These are phyloP conservation scores for Globisporangium iwayamae DNA, from an alignment of 352 stramenopile species.

Conservation along the genomic window DNA sequence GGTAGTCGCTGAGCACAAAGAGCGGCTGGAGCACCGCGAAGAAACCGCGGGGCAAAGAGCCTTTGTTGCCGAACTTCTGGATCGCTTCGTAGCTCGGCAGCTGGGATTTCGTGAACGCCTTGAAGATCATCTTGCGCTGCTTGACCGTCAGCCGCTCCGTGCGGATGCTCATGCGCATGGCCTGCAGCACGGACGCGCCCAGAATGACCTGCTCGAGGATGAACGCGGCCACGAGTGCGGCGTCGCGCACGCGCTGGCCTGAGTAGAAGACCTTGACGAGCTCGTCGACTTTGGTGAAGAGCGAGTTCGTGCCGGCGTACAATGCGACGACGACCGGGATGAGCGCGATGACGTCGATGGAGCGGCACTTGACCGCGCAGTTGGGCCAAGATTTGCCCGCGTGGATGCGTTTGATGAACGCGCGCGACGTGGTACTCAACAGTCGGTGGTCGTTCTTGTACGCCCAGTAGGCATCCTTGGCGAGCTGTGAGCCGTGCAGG, in stretches of 20 bases:
- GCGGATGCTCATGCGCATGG: slow-evolving; percentile 82
- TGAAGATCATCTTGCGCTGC: slow-evolving; percentile 83
- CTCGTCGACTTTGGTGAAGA: slow-evolving; percentile 81
- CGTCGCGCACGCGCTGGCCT: slow-evolving; percentile 63
- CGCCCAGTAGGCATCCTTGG: slow-evolving; percentile 79
- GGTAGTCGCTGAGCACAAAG: slow-evolving; percentile 77
- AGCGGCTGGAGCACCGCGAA: slow-evolving; percentile 72
- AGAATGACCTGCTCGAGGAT: slow-evolving; percentile 80
- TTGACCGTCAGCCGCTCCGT: slow-evolving; percentile 75
- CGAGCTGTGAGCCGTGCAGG: slow-evolving; percentile 65
- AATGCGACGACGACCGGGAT: slow-evolving; percentile 73
- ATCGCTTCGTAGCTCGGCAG: slow-evolving; percentile 78
- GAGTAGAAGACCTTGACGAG: slow-evolving; percentile 80
- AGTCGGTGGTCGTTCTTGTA: slow-evolving; percentile 80
- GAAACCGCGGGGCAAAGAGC: slow-evolving; percentile 62
- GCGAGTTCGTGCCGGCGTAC: slow-evolving; percentile 72
- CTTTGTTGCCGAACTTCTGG: slow-evolving; percentile 81
- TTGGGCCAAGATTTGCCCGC: slow-evolving; percentile 64
- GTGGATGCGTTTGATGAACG: slow-evolving; percentile 77
- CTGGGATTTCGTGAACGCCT: slow-evolving; percentile 82
- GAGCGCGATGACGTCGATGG: slow-evolving; percentile 74
- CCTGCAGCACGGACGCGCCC: slow-evolving; percentile 68
- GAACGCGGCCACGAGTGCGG: slow-evolving; percentile 67
- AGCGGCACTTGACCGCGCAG: slow-evolving; percentile 74
- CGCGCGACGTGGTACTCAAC: slow-evolving; percentile 60